phyloP scores from a whole-genome alignment of 2,329 filamentous ascomycete species.

The Claviceps arundinis region DNA sequence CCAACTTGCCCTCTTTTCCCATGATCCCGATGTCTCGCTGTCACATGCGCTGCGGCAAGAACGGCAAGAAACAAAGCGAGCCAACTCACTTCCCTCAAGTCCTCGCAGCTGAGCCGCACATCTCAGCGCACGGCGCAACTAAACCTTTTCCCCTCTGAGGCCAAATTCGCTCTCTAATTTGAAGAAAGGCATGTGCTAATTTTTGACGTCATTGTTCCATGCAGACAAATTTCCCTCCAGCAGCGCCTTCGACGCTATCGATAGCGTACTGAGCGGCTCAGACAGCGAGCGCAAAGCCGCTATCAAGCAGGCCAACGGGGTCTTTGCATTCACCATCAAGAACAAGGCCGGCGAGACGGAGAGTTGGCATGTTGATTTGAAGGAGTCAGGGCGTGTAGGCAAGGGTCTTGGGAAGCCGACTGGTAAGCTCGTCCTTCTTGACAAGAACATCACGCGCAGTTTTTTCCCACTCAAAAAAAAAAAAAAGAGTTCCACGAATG shows the following conservation, averaged over 20 bases:
- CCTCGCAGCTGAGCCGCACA: too few species aligned
- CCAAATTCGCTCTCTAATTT: too few species aligned
- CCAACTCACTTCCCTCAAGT: neutral
- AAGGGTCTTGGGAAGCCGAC: conserved; percentile 71
- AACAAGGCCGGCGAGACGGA: conserved; percentile 68
- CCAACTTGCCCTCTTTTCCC: neutral
- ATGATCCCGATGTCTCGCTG: neutral
- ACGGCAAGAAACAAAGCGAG: neutral
- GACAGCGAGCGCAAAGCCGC: conserved; percentile 71
- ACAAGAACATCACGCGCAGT: neutral
- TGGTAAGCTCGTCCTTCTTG: conserved; percentile 39
- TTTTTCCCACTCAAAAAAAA: too few species aligned
- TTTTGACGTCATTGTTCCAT: neutral
- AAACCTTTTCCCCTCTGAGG: too few species aligned
- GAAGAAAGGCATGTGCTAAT: neutral
- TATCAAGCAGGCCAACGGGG: conserved; percentile 73
- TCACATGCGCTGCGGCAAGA: neutral
- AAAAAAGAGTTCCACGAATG: neutral
- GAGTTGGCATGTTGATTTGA: conserved; percentile 92
- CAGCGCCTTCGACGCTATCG: conserved; percentile 80
- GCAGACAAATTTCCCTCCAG: conserved; percentile 79
- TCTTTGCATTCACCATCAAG: conserved; percentile 89
- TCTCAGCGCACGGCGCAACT: too few species aligned
- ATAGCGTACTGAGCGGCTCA: conserved; percentile 51
- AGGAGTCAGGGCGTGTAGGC: conserved; percentile 72